Evolutionary conservation across 2,329 filamentous ascomycete species (phyloP).

Genomic region (Fusarium veterinarium): DNA sequence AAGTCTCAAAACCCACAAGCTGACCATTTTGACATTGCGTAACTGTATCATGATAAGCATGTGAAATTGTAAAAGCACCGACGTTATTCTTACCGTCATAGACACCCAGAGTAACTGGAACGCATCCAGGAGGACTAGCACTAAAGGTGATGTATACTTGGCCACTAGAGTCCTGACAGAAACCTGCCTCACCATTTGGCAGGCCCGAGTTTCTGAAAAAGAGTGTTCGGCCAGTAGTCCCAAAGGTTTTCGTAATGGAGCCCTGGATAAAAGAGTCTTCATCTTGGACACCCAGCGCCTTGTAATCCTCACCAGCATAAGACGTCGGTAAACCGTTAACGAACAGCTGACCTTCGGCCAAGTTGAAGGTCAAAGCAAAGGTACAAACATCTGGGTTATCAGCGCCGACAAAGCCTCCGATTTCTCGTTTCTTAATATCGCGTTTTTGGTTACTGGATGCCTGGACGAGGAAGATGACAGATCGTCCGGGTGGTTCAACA

Average conservation of each 20-base stretch:
- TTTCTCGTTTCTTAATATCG: not conserved
- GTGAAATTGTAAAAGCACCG: accelerated
- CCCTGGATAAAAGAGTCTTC: too few relatives aligned
- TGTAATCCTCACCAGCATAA: not conserved
- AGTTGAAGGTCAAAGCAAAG: not conserved
- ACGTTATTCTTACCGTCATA: not conserved
- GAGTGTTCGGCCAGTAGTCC: not conserved
- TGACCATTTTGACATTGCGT: not conserved
- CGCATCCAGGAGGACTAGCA: not conserved
- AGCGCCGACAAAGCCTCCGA: not conserved
- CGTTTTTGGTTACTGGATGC: not conserved
- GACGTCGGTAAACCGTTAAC: not conserved
- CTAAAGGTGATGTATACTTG: not conserved
- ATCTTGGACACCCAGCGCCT: not conserved
- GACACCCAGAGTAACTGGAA: not conserved
- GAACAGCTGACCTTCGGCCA: not conserved
- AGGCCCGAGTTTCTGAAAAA: not conserved
- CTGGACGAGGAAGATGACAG: not conserved
- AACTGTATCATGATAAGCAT: not conserved
- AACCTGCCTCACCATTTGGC: not conserved
- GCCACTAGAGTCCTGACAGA: not conserved
- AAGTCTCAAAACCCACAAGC: not conserved
- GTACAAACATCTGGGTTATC: not conserved
- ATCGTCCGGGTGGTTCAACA: not conserved
- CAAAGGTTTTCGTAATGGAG: not conserved